These are phyloP conservation scores for Collybia nuda DNA, from an alignment of 768 basidiomycete genomes.

Conservation along the genomic window DNA sequence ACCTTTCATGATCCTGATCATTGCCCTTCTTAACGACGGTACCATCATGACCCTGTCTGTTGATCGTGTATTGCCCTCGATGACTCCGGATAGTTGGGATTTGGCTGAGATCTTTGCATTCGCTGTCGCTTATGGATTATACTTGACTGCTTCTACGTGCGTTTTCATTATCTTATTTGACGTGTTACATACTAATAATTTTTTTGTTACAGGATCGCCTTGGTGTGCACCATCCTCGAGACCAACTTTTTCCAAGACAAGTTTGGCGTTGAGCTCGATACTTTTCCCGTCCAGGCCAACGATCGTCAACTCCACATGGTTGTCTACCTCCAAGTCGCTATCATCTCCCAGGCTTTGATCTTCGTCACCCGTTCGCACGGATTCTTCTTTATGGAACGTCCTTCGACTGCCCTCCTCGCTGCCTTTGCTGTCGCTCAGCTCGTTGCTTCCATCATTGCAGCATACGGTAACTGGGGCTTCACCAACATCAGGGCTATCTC, in stretches of 20 bases:
- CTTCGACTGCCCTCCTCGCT: constrained; percentile 81
- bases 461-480: constrained; percentile 93
- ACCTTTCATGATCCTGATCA: constrained; percentile 99
- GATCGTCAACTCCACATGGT: constrained; percentile 84
- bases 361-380: constrained; percentile 93
- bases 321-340: constrained; percentile 94
- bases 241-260: constrained; percentile 88
- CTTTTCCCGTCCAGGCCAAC: constrained; percentile 44
- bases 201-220: constrained; percentile 50
- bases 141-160: constrained; percentile 89
- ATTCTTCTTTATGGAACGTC: constrained; percentile 97
- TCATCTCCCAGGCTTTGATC: constrained; percentile 98
- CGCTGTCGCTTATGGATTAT: constrained; percentile 94
- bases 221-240: constrained; percentile 83
- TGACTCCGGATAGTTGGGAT: constrained; percentile 94
- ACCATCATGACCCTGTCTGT: constrained; percentile 99
- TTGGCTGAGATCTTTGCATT: constrained; percentile 94
- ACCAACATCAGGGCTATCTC: constrained; percentile 78
- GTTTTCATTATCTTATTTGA: constrained; percentile 23
- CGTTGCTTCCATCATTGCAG: constrained; percentile 94
- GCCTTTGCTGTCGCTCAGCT: constrained; percentile 96
- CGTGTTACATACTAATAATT: constrained; percentile 8
- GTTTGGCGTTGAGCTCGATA: constrained; percentile 68
- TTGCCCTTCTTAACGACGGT: constrained; percentile 95
- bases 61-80: constrained; percentile 93